These are phyloP conservation scores for Kwoniella mangroviensis DNA, from an alignment of 768 basidiomycete genomes.

Conservation along the genomic window DNA sequence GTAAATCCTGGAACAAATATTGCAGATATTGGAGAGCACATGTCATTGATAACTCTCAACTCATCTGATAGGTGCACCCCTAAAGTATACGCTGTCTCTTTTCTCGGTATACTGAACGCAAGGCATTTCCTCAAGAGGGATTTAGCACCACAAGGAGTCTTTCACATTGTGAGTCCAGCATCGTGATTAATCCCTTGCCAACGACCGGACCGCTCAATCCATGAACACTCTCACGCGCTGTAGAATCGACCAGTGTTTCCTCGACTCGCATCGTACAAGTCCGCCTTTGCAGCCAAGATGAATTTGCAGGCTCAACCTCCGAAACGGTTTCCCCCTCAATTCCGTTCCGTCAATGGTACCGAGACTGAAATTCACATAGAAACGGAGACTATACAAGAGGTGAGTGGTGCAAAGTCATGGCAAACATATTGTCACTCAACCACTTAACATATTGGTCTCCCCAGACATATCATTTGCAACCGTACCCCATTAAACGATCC, in stretches of 20 bases:
- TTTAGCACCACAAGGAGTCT: neutral
- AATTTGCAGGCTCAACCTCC: neutral
- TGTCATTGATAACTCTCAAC: too few relatives aligned
- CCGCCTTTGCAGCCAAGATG: neutral
- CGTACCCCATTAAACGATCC: constrained; percentile 8
- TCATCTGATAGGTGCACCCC: constrained; percentile 11
- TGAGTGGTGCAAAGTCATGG: neutral
- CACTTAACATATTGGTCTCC: neutral
- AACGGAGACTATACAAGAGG: constrained; percentile 27
- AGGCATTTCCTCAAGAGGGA: constrained; percentile 11
- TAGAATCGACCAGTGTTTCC: neutral
- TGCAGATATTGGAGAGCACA: too few relatives aligned
- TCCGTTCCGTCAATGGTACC: neutral
- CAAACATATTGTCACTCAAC: too few relatives aligned
- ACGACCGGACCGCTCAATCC: neutral
- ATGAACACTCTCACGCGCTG: too few relatives aligned
- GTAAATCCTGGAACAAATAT: neutral
- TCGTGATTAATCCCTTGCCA: neutral
- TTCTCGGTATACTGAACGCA: constrained; percentile 17
- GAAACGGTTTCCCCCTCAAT: neutral
- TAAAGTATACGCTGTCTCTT: constrained; percentile 11
- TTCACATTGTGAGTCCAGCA: neutral
- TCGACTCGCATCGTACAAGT: neutral
- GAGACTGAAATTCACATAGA: constrained; percentile 24
- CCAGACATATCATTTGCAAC: constrained; percentile 25